Percentiles rank a stretch among this genome's conserved stretches.
Evolutionary conservation across 1,284 basidiomycete genomes (phyloP).

Genomic region (Apiotrichum siamense): DNA sequence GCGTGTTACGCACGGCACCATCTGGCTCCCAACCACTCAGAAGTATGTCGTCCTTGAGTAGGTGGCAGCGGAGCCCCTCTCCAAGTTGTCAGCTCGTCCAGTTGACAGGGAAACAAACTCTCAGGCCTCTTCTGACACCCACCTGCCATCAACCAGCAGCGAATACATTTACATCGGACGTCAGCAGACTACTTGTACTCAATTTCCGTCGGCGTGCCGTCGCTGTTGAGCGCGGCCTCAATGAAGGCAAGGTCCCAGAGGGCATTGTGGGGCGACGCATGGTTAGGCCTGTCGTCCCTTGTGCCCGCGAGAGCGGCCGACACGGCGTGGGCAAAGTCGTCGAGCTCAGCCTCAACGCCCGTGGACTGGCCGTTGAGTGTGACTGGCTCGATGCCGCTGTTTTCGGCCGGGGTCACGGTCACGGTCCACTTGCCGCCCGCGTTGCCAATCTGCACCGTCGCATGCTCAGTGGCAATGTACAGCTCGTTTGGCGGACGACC

Average conservation of each 20-base stretch:
- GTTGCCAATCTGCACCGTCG: slow-evolving; percentile 50
- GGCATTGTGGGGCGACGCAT: slow-evolving; percentile 48
- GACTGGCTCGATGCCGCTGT: slow-evolving; percentile 49
- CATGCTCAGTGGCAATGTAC: slow-evolving; percentile 34
- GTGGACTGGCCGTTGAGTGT: slow-evolving; percentile 49
- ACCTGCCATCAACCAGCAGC: too few species aligned
- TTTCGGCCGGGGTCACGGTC: slow-evolving; percentile 48
- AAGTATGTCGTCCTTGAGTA: too few species aligned
- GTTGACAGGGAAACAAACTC: too few species aligned
- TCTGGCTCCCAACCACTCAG: too few species aligned
- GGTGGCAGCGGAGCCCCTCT: too few species aligned
- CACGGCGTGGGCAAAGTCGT: slow-evolving; percentile 57
- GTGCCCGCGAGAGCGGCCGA: slow-evolving; percentile 46
- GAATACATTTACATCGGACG: too few species aligned
- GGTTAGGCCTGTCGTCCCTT: slow-evolving; percentile 19
- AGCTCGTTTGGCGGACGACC: slow-evolving; percentile 23
- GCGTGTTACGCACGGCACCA: too few species aligned
- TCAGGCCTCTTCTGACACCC: too few species aligned
- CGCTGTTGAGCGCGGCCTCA: slow-evolving; percentile 65
- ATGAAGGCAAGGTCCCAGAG: slow-evolving; percentile 69
- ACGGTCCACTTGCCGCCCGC: slow-evolving; percentile 53
- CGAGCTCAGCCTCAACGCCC: slow-evolving; percentile 60
- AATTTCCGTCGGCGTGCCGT: slow-evolving; percentile 59
- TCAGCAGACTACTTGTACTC: slow-evolving; percentile 15
- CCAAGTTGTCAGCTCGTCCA: too few species aligned